Base-by-base conservation (phyloP, 2,329 filamentous ascomycete genomes). In the Aspergillus viridinutans region DNA sequence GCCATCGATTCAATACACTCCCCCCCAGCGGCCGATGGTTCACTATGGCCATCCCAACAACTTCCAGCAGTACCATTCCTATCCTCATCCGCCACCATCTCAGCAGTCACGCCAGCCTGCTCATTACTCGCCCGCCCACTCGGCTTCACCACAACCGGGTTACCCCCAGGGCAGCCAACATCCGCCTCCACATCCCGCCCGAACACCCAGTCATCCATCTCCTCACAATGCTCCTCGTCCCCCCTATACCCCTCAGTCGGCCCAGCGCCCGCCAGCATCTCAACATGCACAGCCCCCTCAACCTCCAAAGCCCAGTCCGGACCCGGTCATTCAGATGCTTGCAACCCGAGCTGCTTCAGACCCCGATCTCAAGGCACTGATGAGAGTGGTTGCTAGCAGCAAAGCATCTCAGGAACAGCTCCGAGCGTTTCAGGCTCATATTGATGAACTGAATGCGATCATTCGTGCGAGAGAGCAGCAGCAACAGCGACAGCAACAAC, bases 281-380 rank as follows among this genome's bases (percentile, higher is more conserved):
- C 70, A 71, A 51, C 65, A 65, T 28, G 61, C 64, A 14, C 66
- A 65, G 10, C 56, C 70, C 14, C 64, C 70, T n/a, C 72, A 73
- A 49, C 72, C 74, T 29, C 67, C 72, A 5, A 78, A 79, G 61
- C 73, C 76, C 5, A 79, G 75, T 49, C 72, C 76, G 9, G 79
- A 81, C 58, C 79, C 79, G 8, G 79, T 81, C 38, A 81, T 81
- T 60, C 79, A 80, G 56, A 80, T 80, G 77, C 69, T 81, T 50
- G 79, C 79, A n/a, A 79, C 78, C 8, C 71, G 77, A 59, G 79
- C 79, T 25, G 78, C 78, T 4, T 73, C 77, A 9, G 77, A 81
- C 58, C 76, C 75, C 4, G 75, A 78, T 50, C 64, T 81, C 38
- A 81, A 81, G 60, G 76, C 77, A 4, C 63, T 81, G 62, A 81